A percentile compares a stretch with the other conserved stretches of the same genome.
Conservation (phyloP, 176 grass and related monocot genomes). For the Areca catechu region DNA sequence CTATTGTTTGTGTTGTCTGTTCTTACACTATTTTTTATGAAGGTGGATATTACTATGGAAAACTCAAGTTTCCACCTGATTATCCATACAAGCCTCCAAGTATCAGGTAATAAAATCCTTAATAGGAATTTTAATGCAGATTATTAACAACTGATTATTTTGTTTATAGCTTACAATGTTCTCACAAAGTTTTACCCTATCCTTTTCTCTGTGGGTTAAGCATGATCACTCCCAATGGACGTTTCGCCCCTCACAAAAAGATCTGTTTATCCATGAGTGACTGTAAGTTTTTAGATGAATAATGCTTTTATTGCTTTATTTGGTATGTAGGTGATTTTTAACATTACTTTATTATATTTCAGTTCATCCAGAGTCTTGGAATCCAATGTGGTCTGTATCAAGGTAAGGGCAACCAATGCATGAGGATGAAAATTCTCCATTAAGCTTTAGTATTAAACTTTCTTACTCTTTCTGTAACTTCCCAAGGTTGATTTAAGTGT, state of each 20-base stretch:
- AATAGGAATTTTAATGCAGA: neutral
- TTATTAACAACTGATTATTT: neutral
- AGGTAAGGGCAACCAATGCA: constrained; percentile 2
- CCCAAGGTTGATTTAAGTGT: too few species aligned
- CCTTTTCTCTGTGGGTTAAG: neutral
- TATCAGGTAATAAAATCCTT: constrained; percentile 4
- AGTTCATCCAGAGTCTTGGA: constrained; percentile 21
- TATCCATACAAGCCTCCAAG: constrained; percentile 22
- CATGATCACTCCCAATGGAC: constrained; percentile 18
- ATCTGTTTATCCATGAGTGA: constrained; percentile 20
- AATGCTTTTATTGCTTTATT: neutral
- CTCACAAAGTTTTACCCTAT: neutral
- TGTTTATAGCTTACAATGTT: neutral
- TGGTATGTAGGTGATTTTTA: neutral
- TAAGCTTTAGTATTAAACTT: too few species aligned
- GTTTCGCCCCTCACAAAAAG: constrained; percentile 16
- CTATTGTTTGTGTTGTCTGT: neutral
- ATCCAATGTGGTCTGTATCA: constrained; percentile 20
- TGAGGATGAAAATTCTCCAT: neutral
- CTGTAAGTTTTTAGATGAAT: constrained; percentile 9
- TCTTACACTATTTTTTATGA: neutral
- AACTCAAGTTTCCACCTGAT: constrained; percentile 21
- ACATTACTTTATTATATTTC: neutral
- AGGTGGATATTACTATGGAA: constrained; percentile 23
- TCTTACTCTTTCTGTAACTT: too few species aligned